These are phyloP conservation scores for Avena sativa DNA, from an alignment of 176 grass and related monocot species.

Conservation along the genomic window DNA sequence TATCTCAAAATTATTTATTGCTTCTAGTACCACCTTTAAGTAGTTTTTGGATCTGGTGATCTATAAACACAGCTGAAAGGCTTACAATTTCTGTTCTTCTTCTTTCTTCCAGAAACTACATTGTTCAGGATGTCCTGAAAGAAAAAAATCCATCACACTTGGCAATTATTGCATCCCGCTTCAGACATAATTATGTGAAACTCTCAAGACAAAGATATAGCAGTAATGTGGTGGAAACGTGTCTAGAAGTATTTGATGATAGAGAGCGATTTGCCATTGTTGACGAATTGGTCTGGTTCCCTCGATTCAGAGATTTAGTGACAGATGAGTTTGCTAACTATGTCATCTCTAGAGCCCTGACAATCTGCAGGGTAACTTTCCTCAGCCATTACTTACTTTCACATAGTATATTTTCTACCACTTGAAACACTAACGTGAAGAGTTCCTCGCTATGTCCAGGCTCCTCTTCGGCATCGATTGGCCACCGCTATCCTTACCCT, in stretches of 20 bases:
- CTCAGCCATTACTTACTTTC: not conserved
- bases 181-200: constrained; percentile 45
- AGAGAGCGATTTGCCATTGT: constrained; percentile 10
- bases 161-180: constrained; percentile 33
- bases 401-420: not conserved
- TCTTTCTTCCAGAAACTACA: constrained; percentile 53
- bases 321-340: constrained; percentile 60
- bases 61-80: not conserved
- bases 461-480: constrained; percentile 19
- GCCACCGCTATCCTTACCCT: constrained; percentile 46
- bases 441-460: constrained; percentile 16
- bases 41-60: not conserved
- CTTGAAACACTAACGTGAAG: not conserved
- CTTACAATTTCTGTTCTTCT: constrained; percentile 8
- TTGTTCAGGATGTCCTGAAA: constrained; percentile 56
- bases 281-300: constrained; percentile 45
- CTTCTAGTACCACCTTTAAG: not conserved
- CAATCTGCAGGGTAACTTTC: constrained; percentile 35
- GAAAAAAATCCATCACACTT: not conserved
- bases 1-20: not conserved
- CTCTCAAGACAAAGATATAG: constrained; percentile 59
- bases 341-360: constrained; percentile 54
- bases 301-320: constrained; percentile 51
- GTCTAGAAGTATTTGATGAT: constrained; percentile 41
- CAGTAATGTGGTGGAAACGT: constrained; percentile 69